Evolutionary conservation across 352 stramenopile species (phyloP), one percentile per base, ranked within the genome.

Genomic region (Globisporangium uncinulatum): DNA sequence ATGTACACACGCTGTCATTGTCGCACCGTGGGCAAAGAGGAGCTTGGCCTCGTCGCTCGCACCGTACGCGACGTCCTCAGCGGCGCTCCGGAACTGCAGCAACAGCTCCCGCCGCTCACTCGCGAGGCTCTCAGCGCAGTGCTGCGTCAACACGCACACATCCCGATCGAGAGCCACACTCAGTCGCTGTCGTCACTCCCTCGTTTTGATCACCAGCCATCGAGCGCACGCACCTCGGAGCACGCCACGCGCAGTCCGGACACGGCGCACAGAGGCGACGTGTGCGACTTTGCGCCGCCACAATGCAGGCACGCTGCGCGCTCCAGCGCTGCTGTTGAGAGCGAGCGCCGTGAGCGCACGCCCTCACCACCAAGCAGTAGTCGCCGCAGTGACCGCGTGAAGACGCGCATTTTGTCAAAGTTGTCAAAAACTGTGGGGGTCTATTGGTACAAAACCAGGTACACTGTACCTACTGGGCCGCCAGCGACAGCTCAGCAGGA

Each of bases 291-390:
- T 14, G 43, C 21, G 21, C 32, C 20, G 20, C 66, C 72, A 47
- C 79, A 87, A 29, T 79, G 57, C 15, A 89, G 63, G 56, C 79
- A 89, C 8, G 79, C 76, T 4, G 73, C 65, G 6, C 61, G 62
- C 15, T 73, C 70, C 37, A 87, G 54, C 20, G 62, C 37, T 29
- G 24, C 24, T 29, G 24, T 29, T 29, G 24, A 29, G 24, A 29
- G 24, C 24, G 24, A 29, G 24, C 24, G 24, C 24, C 24, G 24
- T 1, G 24, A 29, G 24, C 11, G 61, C 57, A 21, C 86, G 49
- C 32, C 31, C 15, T 11, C 31, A 4, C 9, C 31, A 37, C 13
- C 32, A 24, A 39, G 7, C 43, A 48, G 43, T 17, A 32, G 44
- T 8, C 7, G 45, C 20, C 19, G n/a, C 10, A 24, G 45, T 11